Conservation (phyloP, 2,329 filamentous ascomycete species). For the Coniochaeta hoffmannii region DNA sequence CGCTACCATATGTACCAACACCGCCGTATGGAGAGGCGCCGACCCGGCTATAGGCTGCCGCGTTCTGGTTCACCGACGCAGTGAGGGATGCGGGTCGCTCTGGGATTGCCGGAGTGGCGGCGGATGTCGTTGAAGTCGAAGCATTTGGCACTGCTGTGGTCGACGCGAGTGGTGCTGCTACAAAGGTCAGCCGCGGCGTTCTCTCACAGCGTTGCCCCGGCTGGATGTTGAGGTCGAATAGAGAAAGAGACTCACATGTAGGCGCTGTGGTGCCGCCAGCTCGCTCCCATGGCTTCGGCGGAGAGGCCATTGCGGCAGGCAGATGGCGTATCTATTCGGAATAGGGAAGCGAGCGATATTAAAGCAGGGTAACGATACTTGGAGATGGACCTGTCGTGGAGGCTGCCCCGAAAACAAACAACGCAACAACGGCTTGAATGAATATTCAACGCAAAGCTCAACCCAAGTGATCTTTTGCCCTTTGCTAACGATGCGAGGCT, state of each 20-base stretch:
- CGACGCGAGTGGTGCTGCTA: constrained; percentile 33
- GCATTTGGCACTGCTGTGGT: constrained; percentile 30
- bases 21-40: constrained; percentile 28
- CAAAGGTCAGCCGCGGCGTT: constrained; percentile 27
- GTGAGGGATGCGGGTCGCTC: constrained; percentile 72
- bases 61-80: constrained; percentile 78
- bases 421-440: not conserved
- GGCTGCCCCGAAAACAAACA: not conserved
- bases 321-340: not conserved
- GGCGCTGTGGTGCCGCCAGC: constrained; percentile 50
- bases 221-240: not conserved
- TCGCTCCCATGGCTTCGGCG: constrained; percentile 96
- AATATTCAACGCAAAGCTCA: not conserved
- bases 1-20: constrained; percentile 8
- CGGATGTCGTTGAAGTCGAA: constrained; percentile 32
- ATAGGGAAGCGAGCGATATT: not conserved
- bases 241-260: constrained; percentile 36
- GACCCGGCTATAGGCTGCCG: constrained; percentile 67
- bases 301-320: constrained; percentile 56
- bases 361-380: not conserved
- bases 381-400: not conserved
- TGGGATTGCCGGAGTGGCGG: constrained; percentile 62
- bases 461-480: not conserved
- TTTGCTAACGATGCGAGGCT: not conserved
- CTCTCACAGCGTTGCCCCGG: too few species aligned